Base-by-base conservation (phyloP, 352 stramenopile genomes). In the Globisporangium heterothallicum region DNA sequence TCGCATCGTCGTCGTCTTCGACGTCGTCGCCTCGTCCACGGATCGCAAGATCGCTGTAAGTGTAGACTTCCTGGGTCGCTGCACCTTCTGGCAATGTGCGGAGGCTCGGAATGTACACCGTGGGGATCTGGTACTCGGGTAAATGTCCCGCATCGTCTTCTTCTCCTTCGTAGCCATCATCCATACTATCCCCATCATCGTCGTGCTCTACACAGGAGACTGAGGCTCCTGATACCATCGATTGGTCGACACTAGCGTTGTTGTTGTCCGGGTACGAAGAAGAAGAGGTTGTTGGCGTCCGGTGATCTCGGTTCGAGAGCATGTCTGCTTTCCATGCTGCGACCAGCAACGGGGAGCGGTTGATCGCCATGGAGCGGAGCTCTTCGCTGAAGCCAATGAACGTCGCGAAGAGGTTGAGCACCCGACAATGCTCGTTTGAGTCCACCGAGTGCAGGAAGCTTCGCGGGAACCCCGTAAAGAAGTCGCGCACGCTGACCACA, bases 381-480 rank as follows among this genome's bases (percentile, higher is more conserved):
- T 74, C 67, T 19, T 70, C 46, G 34, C 55, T 67, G 25, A 77
- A 64, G 12, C 71, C 71, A 32, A 82, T 72, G 45, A 86, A 86
- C 2, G 13, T 26, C 8, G 65, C 62, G 41, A 86, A 55, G 22
- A 71, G 21, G 10, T 48, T 59, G 35, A 86, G 58, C 7, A 84
- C 74, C 19, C 64, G 53, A 32, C 76, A 87, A 24, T 54, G 73
- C 41, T 77, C 59, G 19, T 54, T 53, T 14, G 45, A 48, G 30
- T 78, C 73, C 12, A 82, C 41, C 4, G 48, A 59, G 49, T 78
- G 58, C 18, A 87, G 59, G n/a, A 84, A 76, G 14, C 62, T 40
- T 6, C 58, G 68, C 8, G 75, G 68, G 26, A 78, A 84, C 2
- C 68, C 70, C 30, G 64, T 64, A 40, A 86, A 86, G 42, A 81